Evolutionary conservation across 208 protist genomes (phyloP).

Genomic region (Trichomonas gallinae): DNA sequence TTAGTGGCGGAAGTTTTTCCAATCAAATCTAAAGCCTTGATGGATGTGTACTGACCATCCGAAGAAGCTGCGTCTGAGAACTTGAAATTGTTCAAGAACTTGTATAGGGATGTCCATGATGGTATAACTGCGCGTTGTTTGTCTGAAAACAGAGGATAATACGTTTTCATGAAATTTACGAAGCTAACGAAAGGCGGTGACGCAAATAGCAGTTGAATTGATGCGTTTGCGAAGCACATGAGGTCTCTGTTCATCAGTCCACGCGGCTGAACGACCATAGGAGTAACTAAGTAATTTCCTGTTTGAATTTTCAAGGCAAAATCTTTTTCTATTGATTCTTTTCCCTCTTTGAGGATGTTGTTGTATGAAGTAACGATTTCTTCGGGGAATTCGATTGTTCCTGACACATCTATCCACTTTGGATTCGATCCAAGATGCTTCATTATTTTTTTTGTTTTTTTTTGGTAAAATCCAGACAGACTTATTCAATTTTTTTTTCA

Average conservation of each 20-base stretch:
- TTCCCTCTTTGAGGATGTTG: not conserved
- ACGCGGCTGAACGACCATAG: conserved; percentile 7
- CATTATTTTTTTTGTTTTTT: not conserved
- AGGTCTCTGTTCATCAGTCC: not conserved
- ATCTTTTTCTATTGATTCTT: not conserved
- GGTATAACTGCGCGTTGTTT: not conserved
- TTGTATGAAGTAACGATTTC: not conserved
- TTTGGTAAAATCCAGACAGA: not conserved
- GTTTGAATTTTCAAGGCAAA: not conserved
- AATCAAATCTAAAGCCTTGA: not conserved
- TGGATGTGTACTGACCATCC: not conserved
- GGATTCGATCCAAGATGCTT: not conserved
- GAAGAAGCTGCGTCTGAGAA: not conserved
- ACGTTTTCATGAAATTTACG: not conserved
- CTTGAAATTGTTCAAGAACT: not conserved
- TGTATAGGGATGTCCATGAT: not conserved
- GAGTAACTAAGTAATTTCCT: not conserved
- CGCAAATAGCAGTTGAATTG: not conserved
- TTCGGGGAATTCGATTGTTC: not conserved
- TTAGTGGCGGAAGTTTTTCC: not conserved
- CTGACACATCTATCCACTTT: not conserved
- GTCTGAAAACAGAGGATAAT: not conserved
- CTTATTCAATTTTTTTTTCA: not conserved
- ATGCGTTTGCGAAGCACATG: conserved; percentile 16
- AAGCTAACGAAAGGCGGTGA: not conserved